Percentiles rank a stretch among this genome's conserved stretches.
Conservation (phyloP, 129 eudicot genomes). For the Flaveria brownii region DNA sequence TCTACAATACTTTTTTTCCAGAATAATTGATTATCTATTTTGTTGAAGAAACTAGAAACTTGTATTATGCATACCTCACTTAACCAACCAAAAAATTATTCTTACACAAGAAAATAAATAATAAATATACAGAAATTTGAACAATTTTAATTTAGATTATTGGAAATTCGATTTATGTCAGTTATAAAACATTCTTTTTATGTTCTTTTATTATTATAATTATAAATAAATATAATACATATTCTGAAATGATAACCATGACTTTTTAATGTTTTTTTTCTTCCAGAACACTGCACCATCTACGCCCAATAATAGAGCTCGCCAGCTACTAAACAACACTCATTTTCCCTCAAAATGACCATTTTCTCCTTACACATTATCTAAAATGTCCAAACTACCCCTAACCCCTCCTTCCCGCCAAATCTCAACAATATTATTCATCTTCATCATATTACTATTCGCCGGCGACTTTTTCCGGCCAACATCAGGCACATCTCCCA, state of each 20-base stretch:
- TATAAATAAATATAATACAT: neutral
- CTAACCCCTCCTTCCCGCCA: constrained; percentile 30
- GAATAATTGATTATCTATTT: neutral
- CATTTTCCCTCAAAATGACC: constrained; percentile 38
- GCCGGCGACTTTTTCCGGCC: constrained; percentile 16
- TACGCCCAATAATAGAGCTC: constrained; percentile 50
- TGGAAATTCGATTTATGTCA: neutral
- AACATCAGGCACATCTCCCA: constrained; percentile 26
- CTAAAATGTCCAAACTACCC: constrained; percentile 43
- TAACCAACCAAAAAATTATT: neutral
- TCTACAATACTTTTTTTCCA: neutral
- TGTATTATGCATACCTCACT: neutral
- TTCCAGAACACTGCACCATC: constrained; percentile 31
- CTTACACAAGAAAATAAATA: too few relatives aligned
- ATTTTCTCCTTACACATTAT: constrained; percentile 24
- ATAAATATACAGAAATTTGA: too few relatives aligned
- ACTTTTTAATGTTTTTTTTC: constrained; percentile 7
- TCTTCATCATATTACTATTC: constrained; percentile 17
- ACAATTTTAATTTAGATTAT: too few relatives aligned
- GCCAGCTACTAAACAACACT: constrained; percentile 27
- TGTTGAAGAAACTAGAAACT: neutral
- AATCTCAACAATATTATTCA: constrained; percentile 29
- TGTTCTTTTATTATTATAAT: neutral
- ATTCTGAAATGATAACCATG: constrained; percentile 13
- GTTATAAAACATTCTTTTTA: neutral